Percentiles rank a stretch among this genome's conserved stretches.
These are phyloP conservation scores for Ustulina deusta DNA, from an alignment of 2,329 filamentous ascomycete species.

Conservation along the genomic window DNA sequence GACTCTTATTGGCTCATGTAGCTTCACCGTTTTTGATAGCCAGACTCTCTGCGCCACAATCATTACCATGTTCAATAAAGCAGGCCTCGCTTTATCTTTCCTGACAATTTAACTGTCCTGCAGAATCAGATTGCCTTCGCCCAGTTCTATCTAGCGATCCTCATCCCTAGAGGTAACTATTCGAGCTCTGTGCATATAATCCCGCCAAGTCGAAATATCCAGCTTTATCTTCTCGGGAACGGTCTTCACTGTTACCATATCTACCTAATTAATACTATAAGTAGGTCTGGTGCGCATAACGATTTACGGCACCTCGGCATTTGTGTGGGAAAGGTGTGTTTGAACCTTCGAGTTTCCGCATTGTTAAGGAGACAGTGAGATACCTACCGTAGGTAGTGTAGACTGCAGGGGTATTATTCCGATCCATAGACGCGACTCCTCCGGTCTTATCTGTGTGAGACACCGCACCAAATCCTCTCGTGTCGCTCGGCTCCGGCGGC, in stretches of 20 bases:
- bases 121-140: too few species aligned
- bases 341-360: neutral
- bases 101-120: too few species aligned
- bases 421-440: neutral
- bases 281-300: neutral
- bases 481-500: conserved; percentile 6
- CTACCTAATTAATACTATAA: too few species aligned
- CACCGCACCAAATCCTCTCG: neutral
- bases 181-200: neutral
- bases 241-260: too few species aligned
- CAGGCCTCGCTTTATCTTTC: too few species aligned
- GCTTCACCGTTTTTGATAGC: neutral
- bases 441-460: neutral
- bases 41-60: neutral
- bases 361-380: neutral
- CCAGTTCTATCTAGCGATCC: neutral
- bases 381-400: neutral
- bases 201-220: neutral
- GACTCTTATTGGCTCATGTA: conserved; percentile 1
- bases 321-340: neutral
- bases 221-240: neutral
- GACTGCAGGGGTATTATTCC: conserved; percentile 1
- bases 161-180: neutral
- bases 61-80: neutral
- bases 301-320: neutral